Conservation (phyloP, 345 rosid genomes). For the Salix caprea region DNA sequence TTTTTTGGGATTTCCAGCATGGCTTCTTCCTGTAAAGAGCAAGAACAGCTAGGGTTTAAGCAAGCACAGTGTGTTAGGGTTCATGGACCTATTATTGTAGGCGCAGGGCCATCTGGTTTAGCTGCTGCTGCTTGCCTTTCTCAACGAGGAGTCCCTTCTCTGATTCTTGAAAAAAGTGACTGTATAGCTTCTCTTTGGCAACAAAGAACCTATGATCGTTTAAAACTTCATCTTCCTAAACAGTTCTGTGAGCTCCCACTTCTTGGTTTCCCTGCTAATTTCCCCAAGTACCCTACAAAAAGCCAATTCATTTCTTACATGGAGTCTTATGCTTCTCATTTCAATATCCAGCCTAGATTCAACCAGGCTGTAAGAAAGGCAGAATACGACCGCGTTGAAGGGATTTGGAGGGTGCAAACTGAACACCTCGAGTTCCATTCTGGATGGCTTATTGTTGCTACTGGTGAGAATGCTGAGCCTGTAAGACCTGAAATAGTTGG, state of each 20-base stretch:
- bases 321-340: constrained; percentile 62
- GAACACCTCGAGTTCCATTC: constrained; percentile 46
- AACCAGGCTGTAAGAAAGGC: constrained; percentile 55
- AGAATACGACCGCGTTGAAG: constrained; percentile 39
- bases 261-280: constrained; percentile 51
- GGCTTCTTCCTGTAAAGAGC: constrained; percentile 36
- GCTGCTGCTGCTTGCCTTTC: constrained; percentile 72
- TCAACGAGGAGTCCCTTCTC: constrained; percentile 52
- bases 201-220: constrained; percentile 70
- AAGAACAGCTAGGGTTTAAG: constrained; percentile 3
- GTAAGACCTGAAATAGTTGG: constrained; percentile 46
- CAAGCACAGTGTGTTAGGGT: constrained; percentile 25
- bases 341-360: constrained; percentile 60
- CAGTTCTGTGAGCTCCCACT: constrained; percentile 77
- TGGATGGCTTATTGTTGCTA: constrained; percentile 61
- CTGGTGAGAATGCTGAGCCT: constrained; percentile 76
- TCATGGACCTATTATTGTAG: constrained; percentile 68
- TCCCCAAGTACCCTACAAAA: constrained; percentile 77
- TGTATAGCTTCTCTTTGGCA: constrained; percentile 90
- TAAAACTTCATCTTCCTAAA: constrained; percentile 86
- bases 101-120: constrained; percentile 96
- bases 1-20: constrained; percentile 31
- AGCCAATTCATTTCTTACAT: constrained; percentile 67
- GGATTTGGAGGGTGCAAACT: constrained; percentile 66
- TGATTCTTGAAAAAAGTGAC: constrained; percentile 66